Conservation (phyloP, 2,329 filamentous ascomycete genomes). For the Aspergillus ustus region DNA sequence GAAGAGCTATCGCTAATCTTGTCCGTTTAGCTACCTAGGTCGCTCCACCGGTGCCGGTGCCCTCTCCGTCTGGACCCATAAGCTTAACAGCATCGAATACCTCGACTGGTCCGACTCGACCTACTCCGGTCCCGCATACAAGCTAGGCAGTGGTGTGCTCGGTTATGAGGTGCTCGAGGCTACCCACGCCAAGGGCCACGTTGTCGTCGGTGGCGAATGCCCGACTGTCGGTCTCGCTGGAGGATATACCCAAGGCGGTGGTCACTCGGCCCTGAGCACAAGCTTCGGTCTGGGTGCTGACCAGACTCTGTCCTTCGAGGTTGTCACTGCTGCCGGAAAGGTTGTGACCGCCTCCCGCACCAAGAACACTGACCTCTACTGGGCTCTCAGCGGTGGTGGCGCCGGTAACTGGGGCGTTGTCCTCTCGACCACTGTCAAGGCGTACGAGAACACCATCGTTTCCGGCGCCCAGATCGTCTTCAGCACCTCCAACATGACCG, state of each 20-base stretch:
- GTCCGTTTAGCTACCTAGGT: slow-evolving; percentile 46
- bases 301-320: slow-evolving; percentile 60
- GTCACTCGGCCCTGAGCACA: slow-evolving; percentile 60
- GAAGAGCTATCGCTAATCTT: background rate
- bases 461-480: slow-evolving; percentile 53
- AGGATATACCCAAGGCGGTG: slow-evolving; percentile 65
- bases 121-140: slow-evolving; percentile 59
- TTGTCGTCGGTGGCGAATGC: slow-evolving; percentile 60
- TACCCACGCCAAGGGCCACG: slow-evolving; percentile 52
- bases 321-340: slow-evolving; percentile 57
- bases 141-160: slow-evolving; percentile 59
- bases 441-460: slow-evolving; percentile 51
- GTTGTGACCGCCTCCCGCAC: slow-evolving; percentile 53
- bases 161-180: slow-evolving; percentile 56
- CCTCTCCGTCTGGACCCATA: slow-evolving; percentile 40
- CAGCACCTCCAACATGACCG: slow-evolving; percentile 34
- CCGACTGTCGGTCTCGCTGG: slow-evolving; percentile 63
- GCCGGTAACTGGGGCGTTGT: slow-evolving; percentile 65
- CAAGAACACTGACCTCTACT: slow-evolving; percentile 63
- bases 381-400: slow-evolving; percentile 65
- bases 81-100: slow-evolving; percentile 36
- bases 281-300: slow-evolving; percentile 64
- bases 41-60: slow-evolving; percentile 65
- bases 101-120: slow-evolving; percentile 41
- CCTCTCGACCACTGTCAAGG: slow-evolving; percentile 58